Conservation (phyloP, 108 stramenopile species). For the Cylindrotheca fusiformis region DNA sequence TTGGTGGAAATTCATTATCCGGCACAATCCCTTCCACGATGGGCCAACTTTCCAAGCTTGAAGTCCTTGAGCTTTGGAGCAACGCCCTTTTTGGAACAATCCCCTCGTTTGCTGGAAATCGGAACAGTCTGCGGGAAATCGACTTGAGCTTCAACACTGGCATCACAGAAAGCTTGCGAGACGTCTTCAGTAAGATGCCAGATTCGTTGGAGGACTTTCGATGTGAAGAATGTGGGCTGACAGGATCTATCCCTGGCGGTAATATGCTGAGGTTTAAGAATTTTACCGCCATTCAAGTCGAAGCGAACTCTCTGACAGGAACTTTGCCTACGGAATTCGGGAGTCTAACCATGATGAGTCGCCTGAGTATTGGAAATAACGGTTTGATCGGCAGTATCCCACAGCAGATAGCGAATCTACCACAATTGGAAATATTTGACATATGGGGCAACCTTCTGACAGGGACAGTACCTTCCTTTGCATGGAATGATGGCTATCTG, state of each 20-base stretch:
- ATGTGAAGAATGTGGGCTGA: conserved; percentile 39
- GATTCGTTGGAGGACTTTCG: conserved; percentile 35
- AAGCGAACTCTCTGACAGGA: conserved; percentile 28
- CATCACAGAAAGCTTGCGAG: conserved; percentile 30
- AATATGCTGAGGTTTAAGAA: neutral
- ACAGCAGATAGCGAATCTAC: neutral
- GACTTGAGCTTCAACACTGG: conserved; percentile 20
- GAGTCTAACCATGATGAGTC: conserved; percentile 11
- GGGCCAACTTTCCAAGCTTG: conserved; percentile 31
- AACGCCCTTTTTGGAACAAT: conserved; percentile 53
- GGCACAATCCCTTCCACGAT: conserved; percentile 49
- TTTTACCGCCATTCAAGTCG: neutral
- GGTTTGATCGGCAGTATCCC: conserved; percentile 26
- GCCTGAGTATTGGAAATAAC: conserved; percentile 20
- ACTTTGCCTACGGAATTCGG: conserved; percentile 44
- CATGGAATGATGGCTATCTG: conserved; percentile 21
- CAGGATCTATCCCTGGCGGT: conserved; percentile 20
- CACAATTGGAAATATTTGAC: neutral
- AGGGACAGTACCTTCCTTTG: conserved; percentile 3
- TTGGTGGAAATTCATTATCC: conserved; percentile 45
- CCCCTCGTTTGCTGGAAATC: conserved; percentile 38
- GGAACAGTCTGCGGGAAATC: conserved; percentile 22
- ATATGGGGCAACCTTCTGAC: neutral
- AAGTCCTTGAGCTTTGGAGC: conserved; percentile 51
- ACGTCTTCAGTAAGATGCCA: neutral